phyloP scores from a whole-genome alignment of 1,139 yeast genomes.

The Geotrichum restrictum region DNA sequence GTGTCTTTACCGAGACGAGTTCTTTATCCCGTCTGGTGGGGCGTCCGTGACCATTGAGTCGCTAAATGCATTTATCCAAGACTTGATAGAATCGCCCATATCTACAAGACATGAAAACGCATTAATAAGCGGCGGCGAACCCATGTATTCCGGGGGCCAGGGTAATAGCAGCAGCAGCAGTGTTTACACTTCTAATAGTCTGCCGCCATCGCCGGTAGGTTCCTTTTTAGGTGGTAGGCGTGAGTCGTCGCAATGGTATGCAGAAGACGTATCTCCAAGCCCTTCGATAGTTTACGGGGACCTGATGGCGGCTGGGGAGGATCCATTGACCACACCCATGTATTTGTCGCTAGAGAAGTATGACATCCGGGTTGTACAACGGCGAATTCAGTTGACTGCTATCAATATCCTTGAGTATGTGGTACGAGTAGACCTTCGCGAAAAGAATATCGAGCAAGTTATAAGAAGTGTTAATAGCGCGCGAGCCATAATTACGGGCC shows the following conservation, averaged over 20 bases:
- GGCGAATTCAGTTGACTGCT: conserved; percentile 29
- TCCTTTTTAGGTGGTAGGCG: not conserved
- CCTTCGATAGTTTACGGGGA: conserved; percentile 26
- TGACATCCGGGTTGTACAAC: conserved; percentile 25
- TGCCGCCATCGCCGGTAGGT: conserved; percentile 5
- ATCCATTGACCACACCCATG: conserved; percentile 17
- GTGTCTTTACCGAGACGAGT: conserved; percentile 15
- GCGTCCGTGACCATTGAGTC: conserved; percentile 15
- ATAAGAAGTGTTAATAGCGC: conserved; percentile 8
- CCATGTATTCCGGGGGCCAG: not conserved
- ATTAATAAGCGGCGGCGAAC: not conserved
- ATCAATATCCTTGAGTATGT: conserved; percentile 27
- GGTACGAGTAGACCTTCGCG: conserved; percentile 14
- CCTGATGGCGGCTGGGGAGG: conserved; percentile 15
- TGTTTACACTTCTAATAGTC: conserved; percentile 21
- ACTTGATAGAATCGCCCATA: conserved; percentile 10
- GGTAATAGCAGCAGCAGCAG: conserved; percentile 8
- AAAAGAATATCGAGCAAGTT: conserved; percentile 6
- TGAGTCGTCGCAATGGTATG: not conserved
- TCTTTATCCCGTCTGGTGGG: conserved; percentile 18
- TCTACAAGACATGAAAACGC: not conserved
- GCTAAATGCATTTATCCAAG: conserved; percentile 13
- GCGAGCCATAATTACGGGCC: conserved; percentile 17
- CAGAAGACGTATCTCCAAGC: not conserved
- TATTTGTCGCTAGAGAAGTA: conserved; percentile 24